phyloP scores from a whole-genome alignment of 2,329 filamentous ascomycete species.

The Byssochlamys sp. region DNA sequence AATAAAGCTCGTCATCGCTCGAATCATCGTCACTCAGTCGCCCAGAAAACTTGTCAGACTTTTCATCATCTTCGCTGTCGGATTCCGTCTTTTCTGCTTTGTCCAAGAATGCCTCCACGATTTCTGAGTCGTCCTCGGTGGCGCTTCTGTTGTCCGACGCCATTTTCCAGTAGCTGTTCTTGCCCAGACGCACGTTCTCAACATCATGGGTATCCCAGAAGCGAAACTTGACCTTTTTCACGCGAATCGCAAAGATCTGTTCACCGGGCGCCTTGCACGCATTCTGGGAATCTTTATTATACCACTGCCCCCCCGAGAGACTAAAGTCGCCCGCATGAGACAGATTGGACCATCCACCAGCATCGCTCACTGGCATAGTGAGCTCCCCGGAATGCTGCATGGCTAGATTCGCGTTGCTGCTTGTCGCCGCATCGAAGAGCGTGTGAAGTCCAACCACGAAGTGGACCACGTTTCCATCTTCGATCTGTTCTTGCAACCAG shows the following conservation, averaged over 20 bases:
- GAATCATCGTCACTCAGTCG: neutral
- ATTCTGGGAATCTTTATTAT: neutral
- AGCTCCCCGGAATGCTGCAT: neutral
- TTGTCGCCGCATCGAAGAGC: neutral
- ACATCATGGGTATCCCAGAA: neutral
- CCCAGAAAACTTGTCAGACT: neutral
- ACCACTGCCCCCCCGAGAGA: neutral
- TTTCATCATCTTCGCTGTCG: neutral
- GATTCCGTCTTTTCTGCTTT: neutral
- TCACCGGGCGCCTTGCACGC: neutral
- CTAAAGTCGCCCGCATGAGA: neutral
- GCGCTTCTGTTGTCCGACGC: neutral
- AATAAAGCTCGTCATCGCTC: neutral
- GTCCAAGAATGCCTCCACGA: neutral
- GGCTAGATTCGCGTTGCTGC: neutral
- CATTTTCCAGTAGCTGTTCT: neutral
- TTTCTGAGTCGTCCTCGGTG: neutral
- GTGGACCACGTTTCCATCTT: neutral
- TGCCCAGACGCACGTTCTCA: neutral
- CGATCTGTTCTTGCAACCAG: constrained; percentile 1
- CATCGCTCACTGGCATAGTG: neutral
- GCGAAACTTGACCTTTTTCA: neutral
- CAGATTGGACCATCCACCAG: neutral
- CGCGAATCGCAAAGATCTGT: neutral
- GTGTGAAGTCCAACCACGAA: constrained; percentile 1